Percentiles rank a stretch among this genome's conserved stretches.
Evolutionary conservation across 495 filamentous ascomycete species (phyloP).

Genomic region (Penicillium malachiteum): DNA sequence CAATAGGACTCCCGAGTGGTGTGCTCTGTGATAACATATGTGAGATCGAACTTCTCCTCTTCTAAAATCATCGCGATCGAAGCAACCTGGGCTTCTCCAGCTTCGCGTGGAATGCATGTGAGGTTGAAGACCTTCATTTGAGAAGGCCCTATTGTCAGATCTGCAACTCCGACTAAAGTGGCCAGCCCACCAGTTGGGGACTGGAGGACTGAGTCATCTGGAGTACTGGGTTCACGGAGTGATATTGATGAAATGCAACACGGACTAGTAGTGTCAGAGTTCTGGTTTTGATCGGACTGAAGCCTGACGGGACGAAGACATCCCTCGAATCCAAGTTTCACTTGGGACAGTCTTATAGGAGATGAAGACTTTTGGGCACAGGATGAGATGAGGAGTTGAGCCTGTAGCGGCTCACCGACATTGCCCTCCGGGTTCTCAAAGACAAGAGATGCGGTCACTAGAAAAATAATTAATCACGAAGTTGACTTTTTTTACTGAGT

Average conservation of each 20-base stretch:
- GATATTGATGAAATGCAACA: conserved; percentile 31
- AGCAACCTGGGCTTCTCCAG: conserved; percentile 68
- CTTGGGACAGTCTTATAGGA: conserved; percentile 61
- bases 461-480: not conserved
- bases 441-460: conserved; percentile 67
- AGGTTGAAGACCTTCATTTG: conserved; percentile 71
- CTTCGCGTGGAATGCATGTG: conserved; percentile 71
- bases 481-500: not conserved
- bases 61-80: conserved; percentile 62
- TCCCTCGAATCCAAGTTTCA: conserved; percentile 69
- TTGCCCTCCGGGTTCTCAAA: conserved; percentile 76
- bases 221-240: conserved; percentile 34
- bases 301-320: conserved; percentile 59
- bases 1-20: conserved; percentile 47
- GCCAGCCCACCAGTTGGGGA: conserved; percentile 42
- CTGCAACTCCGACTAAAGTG: conserved; percentile 53
- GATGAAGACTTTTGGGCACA: conserved; percentile 59
- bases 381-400: conserved; percentile 74
- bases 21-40: conserved; percentile 56
- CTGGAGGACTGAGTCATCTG: conserved; percentile 29
- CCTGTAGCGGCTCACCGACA: conserved; percentile 72
- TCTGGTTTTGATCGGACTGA: conserved; percentile 30
- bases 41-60: conserved; percentile 65
- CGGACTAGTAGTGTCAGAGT: conserved; percentile 24
- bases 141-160: conserved; percentile 68